phyloP scores from a whole-genome alignment of 352 stramenopile species.

The Pythium guiyangense region DNA sequence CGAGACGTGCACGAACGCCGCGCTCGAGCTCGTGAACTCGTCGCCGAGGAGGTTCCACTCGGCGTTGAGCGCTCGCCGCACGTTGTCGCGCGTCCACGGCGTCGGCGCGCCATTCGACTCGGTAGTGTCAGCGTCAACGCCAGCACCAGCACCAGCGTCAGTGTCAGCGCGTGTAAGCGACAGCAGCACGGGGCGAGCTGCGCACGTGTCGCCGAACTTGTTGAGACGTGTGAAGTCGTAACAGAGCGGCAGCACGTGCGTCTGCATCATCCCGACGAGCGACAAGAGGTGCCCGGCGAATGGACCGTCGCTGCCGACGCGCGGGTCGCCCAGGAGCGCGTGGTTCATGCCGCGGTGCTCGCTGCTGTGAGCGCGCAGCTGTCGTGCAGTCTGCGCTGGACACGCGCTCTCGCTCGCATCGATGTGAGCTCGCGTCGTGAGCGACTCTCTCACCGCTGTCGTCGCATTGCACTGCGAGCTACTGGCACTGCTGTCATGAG shows the following conservation, averaged over 20 bases:
- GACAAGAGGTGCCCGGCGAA: conserved; percentile 29
- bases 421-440: background rate
- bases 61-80: conserved; percentile 18
- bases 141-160: background rate
- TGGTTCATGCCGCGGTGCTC: conserved; percentile 14
- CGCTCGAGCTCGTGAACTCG: conserved; percentile 22
- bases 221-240: conserved; percentile 19
- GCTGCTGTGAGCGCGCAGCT: background rate
- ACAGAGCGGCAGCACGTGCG: conserved; percentile 20
- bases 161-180: conserved; percentile 12
- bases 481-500: conserved; percentile 14
- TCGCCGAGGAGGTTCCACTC: conserved; percentile 28
- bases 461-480: conserved; percentile 1
- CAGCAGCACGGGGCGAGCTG: conserved; percentile 23
- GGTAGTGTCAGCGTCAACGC: background rate
- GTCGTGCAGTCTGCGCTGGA: background rate
- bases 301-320: conserved; percentile 9
- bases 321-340: conserved; percentile 21
- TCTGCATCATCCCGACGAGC: conserved; percentile 22
- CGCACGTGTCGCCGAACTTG: conserved; percentile 28
- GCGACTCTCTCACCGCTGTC: background rate
- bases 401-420: background rate
- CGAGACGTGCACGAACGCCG: conserved; percentile 38
- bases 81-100: conserved; percentile 25
- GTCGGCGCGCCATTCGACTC: no score